Evolutionary conservation across 176 grass and related monocot genomes (phyloP).

Genomic region (Musa troglodytarum): DNA sequence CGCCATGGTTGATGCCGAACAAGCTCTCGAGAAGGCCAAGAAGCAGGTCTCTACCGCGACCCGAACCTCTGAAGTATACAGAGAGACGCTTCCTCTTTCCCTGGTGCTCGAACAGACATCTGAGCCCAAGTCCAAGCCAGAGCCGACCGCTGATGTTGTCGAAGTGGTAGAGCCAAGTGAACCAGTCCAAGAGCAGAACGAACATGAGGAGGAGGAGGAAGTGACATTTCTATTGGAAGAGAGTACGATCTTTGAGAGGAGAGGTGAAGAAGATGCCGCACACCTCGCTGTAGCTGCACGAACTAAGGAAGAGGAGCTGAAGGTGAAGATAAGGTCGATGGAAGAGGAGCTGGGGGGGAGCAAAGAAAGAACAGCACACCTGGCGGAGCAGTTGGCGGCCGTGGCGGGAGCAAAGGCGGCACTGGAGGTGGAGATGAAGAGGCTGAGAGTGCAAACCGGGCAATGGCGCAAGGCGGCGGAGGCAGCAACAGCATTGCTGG

Average conservation of each 20-base stretch:
- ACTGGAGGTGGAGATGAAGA: slow-evolving; percentile 60
- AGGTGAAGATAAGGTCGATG: neutral
- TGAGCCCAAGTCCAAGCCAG: neutral
- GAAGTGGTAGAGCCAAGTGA: slow-evolving; percentile 20
- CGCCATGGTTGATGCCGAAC: slow-evolving; percentile 57
- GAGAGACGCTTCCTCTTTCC: neutral
- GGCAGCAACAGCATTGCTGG: slow-evolving; percentile 63
- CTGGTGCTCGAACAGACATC: slow-evolving; percentile 1
- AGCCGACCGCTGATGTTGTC: neutral
- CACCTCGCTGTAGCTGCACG: neutral
- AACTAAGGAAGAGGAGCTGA: slow-evolving; percentile 14
- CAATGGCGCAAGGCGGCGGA: slow-evolving; percentile 94
- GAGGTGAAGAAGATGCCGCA: slow-evolving; percentile 5
- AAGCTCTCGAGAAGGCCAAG: slow-evolving; percentile 46
- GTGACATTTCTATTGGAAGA: slow-evolving; percentile 26
- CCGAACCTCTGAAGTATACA: neutral
- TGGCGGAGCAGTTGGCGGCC: slow-evolving; percentile 32
- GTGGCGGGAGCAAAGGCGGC: slow-evolving; percentile 34
- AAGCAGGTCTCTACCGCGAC: slow-evolving; percentile 22
- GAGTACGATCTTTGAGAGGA: slow-evolving; percentile 33
- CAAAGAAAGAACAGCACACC: neutral
- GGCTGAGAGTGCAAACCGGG: slow-evolving; percentile 77
- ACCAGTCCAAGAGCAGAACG: slow-evolving; percentile 27
- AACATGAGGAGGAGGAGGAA: slow-evolving; percentile 7
- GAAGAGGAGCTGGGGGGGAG: slow-evolving; percentile 23